Base-by-base conservation (phyloP, 371 early-diverging fungal species). In the Basidiobolus meristosporus region DNA sequence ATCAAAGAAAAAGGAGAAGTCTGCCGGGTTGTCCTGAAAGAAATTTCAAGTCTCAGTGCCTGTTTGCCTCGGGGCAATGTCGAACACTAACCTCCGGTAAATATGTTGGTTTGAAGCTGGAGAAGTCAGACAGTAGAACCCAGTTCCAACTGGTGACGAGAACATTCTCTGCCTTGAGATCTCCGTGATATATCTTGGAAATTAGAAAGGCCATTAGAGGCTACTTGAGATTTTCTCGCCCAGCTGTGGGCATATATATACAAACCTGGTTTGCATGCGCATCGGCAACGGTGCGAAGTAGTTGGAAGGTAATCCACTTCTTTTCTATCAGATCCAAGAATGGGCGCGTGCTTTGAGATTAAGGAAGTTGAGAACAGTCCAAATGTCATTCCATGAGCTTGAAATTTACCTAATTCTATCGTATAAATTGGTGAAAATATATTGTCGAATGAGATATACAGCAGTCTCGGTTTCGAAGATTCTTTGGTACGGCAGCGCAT, bases 71-170 rank as follows among this genome's bases (percentile, higher is more conserved):
- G 18, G 11, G 15, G 10, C 26, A 20, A 6, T 5, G 14, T 22
- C 7, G 17, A 2, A 20, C 6, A 35, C 48, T 36, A 48, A 74
- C 83, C 51, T 87, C 89, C 0, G 96, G 96, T 23, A 95, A 49
- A 50, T 71, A 82, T 3, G 79, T 74, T 2, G 96, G 96, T 47
- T 95, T 95, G 56, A 73, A 89, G 4, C 71, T 66, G 35, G 90
- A 83, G 59, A 86, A 89, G 47, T 95, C 96, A 1, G 76, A 69
- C 9, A 92, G 46, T 40, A 75, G 88, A 3, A 67, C 81, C 90
- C 90, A 82, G 48, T 89, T 89, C 92, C 92, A 95, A 26, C 78
- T 78, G 1, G 96, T 88, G 3, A 90, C 75, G n/a, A 88, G 53
- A 6, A 90, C 65, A 49, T 90, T 90, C 48, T 90, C 88, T n/a